Conservation (phyloP, 2,329 filamentous ascomycete species). For the Chrysoporthe austroafricana region DNA sequence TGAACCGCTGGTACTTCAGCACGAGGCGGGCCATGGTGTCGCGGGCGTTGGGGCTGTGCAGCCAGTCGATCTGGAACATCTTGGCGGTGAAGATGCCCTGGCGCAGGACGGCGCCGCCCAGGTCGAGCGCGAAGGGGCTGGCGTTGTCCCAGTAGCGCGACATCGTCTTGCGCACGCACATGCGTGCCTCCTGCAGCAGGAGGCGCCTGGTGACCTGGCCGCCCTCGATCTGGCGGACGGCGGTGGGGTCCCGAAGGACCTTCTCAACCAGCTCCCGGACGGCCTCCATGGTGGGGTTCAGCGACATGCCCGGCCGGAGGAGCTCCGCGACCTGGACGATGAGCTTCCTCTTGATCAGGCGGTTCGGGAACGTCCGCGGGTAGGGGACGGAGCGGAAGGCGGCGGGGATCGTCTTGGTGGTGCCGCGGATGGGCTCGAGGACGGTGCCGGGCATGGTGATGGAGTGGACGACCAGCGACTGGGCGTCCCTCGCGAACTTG, state of each 20-base stretch:
- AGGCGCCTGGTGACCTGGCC: conserved; percentile 29
- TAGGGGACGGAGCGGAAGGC: conserved; percentile 30
- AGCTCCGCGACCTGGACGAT: conserved; percentile 47
- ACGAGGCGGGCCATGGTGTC: conserved; percentile 69
- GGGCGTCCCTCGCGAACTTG: conserved; percentile 64
- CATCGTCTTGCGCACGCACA: conserved; percentile 69
- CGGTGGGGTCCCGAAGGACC: conserved; percentile 42
- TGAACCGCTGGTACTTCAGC: conserved; percentile 67
- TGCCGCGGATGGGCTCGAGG: conserved; percentile 56
- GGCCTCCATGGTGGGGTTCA: conserved; percentile 50
- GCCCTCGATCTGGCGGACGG: conserved; percentile 48
- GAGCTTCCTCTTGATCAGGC: conserved; percentile 54
- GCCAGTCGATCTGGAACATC: conserved; percentile 76
- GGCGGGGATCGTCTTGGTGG: conserved; percentile 43
- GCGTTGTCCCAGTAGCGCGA: conserved; percentile 70
- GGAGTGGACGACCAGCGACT: conserved; percentile 48
- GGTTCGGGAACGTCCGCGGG: conserved; percentile 59
- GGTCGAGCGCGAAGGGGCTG: conserved; percentile 66
- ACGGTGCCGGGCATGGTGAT: conserved; percentile 71
- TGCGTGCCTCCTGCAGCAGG: conserved; percentile 34
- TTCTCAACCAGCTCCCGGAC: conserved; percentile 56
- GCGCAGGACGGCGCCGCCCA: conserved; percentile 66
- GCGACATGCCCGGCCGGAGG: conserved; percentile 36
- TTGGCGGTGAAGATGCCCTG: conserved; percentile 71
- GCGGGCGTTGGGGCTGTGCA: conserved; percentile 68